Evolutionary conservation across 75 land plant species (phyloP), one percentile per base, ranked within the genome.

Genomic region (Ceratopteris richardii): DNA sequence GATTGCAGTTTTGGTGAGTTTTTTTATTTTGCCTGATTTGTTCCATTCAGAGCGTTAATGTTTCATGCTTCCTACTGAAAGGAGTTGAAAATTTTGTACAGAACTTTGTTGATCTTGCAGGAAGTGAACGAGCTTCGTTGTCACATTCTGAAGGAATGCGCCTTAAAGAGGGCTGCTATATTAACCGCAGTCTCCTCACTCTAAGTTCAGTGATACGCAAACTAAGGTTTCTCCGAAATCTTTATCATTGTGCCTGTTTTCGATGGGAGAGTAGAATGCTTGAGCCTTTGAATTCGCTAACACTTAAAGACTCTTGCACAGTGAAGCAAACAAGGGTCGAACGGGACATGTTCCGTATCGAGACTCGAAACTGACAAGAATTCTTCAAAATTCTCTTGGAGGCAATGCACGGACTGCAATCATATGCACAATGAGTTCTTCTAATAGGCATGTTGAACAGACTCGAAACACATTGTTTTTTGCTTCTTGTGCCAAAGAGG

Each of bases 81-180:
- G 18, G 21, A 36, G n/a, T 36, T 39, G 31, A 29, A n/a, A 24
- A 9, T 24, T 66, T 25, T 46, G 51, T 56, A 56, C 90, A 88
- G 94, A 88, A 88, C 65, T 85, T 88, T 70, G 90, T 88, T 6
- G 94, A 88, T 74, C 77, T 88, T 33, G 94, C 94, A 60, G 94
- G 94, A 56, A 88, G 94, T 77, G 94, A 88, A 62, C 78, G 94
- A 28, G 86, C 79, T 0, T 82, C 90, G 41, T 90, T 84, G 46
- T 78, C 94, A 43, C 72, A 78, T 61, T 65, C 94, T 12, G 88
- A 82, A 53, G 94, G 94, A 11, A 73, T 81, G 16, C 59, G 94
- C 63, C 79, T 88, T 0, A 82, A 86, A 61, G 94, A 88, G 80
- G 94, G 94, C 5, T 88, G 89, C 46, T 87, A 88, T 64, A 88